These are phyloP conservation scores for Williopsis jadinii DNA, from an alignment of 1,139 yeast species.

Conservation along the genomic window DNA sequence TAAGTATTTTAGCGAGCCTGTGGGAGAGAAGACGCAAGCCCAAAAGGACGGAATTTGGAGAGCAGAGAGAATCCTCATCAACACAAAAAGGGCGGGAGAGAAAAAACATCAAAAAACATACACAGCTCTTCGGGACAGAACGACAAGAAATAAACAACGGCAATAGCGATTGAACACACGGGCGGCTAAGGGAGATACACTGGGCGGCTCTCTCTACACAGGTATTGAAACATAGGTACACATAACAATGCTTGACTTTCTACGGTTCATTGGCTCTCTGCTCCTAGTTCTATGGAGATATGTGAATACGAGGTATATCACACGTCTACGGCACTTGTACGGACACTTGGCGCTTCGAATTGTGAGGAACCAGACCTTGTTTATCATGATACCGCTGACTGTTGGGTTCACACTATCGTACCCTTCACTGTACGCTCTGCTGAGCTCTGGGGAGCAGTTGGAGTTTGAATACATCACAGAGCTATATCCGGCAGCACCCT, in stretches of 20 bases:
- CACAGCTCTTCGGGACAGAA: too few species aligned
- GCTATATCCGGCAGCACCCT: conserved; percentile 6
- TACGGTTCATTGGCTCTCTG: conserved; percentile 16
- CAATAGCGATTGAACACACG: too few species aligned
- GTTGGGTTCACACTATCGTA: conserved; percentile 45
- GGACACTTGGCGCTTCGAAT: conserved; percentile 25
- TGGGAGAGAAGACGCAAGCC: too few species aligned
- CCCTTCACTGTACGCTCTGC: conserved; percentile 35
- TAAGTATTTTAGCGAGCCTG: too few species aligned
- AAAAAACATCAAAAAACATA: too few species aligned
- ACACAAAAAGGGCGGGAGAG: too few species aligned
- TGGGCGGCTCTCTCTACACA: too few species aligned
- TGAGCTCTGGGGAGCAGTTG: conserved; percentile 16
- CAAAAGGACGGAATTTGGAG: too few species aligned
- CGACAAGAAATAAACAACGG: too few species aligned
- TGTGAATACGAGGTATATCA: conserved; percentile 11
- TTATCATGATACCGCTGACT: conserved; percentile 45
- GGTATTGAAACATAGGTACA: too few species aligned
- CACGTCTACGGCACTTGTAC: conserved; percentile 19
- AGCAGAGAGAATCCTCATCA: too few species aligned
- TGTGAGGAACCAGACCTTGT: conserved; percentile 33
- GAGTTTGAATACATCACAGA: conserved; percentile 12
- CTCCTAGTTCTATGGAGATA: conserved; percentile 9
- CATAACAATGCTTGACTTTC: conserved; percentile 17
- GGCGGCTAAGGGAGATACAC: too few species aligned